These are phyloP conservation scores for Populus hybrid DNA, from an alignment of 441 rosid genomes.

Conservation along the genomic window DNA sequence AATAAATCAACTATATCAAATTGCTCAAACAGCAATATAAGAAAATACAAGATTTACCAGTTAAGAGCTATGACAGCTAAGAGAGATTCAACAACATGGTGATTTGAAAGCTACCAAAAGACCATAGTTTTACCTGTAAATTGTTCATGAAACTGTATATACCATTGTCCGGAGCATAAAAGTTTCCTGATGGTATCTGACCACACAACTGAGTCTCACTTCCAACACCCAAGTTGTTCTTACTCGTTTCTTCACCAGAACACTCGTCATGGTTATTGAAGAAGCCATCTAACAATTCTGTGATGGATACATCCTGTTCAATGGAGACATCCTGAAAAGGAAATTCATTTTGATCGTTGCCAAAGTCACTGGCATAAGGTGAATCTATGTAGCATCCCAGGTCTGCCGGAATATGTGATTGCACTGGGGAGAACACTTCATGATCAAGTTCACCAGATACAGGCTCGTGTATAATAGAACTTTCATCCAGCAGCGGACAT, in stretches of 20 bases:
- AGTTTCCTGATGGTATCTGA: constrained; percentile 23
- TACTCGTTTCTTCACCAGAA: constrained; percentile 42
- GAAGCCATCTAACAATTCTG: constrained; percentile 49
- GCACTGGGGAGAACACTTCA: constrained; percentile 43
- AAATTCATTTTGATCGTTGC: constrained; percentile 39
- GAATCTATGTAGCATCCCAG: constrained; percentile 39
- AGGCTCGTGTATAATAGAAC: constrained; percentile 23
- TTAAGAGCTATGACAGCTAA: not conserved
- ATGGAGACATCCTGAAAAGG: constrained; percentile 50
- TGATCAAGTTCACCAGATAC: constrained; percentile 28
- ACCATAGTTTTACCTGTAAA: constrained; percentile 41
- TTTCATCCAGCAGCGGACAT: constrained; percentile 24
- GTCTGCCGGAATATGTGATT: constrained; percentile 32
- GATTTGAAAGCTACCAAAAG: not conserved
- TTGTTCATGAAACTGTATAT: constrained; percentile 13
- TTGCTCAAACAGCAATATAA: not conserved
- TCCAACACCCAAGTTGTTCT: constrained; percentile 27
- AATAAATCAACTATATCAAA: not conserved
- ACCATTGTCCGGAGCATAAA: constrained; percentile 22
- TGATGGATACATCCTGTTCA: constrained; percentile 49
- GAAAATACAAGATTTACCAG: not conserved
- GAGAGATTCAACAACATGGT: not conserved
- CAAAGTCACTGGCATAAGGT: constrained; percentile 61
- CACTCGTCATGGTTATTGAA: constrained; percentile 41
- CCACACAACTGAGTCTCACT: constrained; percentile 30